These are phyloP conservation scores for Laetiporus sulphureus DNA, from an alignment of 1,284 basidiomycete genomes.

Conservation along the genomic window DNA sequence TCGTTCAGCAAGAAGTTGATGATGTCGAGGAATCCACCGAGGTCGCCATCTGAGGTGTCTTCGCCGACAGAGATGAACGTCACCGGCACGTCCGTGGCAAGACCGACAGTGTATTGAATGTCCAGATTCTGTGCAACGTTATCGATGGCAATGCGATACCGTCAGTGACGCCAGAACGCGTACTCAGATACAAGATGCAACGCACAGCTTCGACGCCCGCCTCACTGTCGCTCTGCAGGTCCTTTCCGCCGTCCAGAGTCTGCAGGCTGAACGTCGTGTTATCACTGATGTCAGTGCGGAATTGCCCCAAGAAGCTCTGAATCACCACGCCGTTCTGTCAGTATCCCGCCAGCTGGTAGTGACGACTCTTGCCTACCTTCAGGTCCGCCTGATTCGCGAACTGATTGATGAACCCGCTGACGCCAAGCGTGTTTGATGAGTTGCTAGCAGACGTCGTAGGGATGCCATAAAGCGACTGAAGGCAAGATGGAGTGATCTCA, in stretches of 20 bases:
- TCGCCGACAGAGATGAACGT: conserved; percentile 42
- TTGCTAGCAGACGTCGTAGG: conserved; percentile 39
- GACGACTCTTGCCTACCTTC: conserved; percentile 26
- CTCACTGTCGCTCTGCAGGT: conserved; percentile 16
- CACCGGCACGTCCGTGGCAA: conserved; percentile 26
- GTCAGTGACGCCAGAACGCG: neutral
- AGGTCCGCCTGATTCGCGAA: conserved; percentile 47
- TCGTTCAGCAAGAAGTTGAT: conserved; percentile 23
- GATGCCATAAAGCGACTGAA: conserved; percentile 46
- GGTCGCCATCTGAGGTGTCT: conserved; percentile 15
- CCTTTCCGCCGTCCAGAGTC: conserved; percentile 26
- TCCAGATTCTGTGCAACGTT: conserved; percentile 54
- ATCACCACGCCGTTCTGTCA: neutral
- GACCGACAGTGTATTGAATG: conserved; percentile 55
- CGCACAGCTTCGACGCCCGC: conserved; percentile 15
- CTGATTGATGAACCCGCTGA: conserved; percentile 48
- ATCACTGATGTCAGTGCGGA: conserved; percentile 39
- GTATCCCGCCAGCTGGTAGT: neutral
- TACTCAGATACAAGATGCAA: neutral
- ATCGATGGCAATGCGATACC: neutral
- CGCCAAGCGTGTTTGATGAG: conserved; percentile 41
- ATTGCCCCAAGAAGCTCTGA: conserved; percentile 43
- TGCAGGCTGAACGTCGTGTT: conserved; percentile 13
- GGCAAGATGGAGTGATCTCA: conserved; percentile 47
- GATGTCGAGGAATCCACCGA: conserved; percentile 20